Evolutionary conservation across 2,329 filamentous ascomycete genomes (phyloP).

Genomic region (Epichloe uncinata): DNA sequence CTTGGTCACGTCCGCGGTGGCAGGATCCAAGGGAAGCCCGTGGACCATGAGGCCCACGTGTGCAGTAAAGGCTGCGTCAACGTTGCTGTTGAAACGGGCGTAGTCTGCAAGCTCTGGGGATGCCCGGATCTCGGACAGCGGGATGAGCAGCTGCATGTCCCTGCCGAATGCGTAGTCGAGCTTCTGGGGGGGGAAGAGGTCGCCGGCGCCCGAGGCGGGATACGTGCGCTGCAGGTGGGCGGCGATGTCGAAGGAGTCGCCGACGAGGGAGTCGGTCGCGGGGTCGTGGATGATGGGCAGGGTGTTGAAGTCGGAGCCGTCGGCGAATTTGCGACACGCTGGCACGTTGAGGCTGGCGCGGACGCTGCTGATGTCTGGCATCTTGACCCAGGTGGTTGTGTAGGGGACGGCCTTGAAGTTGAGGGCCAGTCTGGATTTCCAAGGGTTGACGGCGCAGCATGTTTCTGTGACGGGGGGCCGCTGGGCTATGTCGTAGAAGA

Average conservation of each 20-base stretch:
- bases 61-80: conserved; percentile 40
- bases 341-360: conserved; percentile 33
- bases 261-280: conserved; percentile 27
- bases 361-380: conserved; percentile 36
- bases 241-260: conserved; percentile 55
- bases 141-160: conserved; percentile 16
- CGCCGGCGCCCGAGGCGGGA: conserved; percentile 23
- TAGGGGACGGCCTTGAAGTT: conserved; percentile 27
- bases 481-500: conserved; percentile 30
- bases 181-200: conserved; percentile 32
- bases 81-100: conserved; percentile 34
- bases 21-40: conserved; percentile 37
- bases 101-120: conserved; percentile 12
- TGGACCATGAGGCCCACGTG: conserved; percentile 27
- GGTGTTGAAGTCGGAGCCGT: conserved; percentile 46
- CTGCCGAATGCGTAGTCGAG: conserved; percentile 26
- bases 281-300: conserved; percentile 43
- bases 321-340: conserved; percentile 38
- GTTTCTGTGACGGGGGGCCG: conserved; percentile 15
- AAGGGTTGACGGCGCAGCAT: conserved; percentile 18
- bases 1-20: conserved; percentile 27
- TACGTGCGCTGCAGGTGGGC: conserved; percentile 41
- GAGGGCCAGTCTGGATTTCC: conserved; percentile 23
- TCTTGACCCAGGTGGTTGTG: conserved; percentile 32
- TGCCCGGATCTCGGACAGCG: conserved; percentile 22